Conservation (phyloP, 2,329 filamentous ascomycete genomes). For the Pezicula rhizophila region DNA sequence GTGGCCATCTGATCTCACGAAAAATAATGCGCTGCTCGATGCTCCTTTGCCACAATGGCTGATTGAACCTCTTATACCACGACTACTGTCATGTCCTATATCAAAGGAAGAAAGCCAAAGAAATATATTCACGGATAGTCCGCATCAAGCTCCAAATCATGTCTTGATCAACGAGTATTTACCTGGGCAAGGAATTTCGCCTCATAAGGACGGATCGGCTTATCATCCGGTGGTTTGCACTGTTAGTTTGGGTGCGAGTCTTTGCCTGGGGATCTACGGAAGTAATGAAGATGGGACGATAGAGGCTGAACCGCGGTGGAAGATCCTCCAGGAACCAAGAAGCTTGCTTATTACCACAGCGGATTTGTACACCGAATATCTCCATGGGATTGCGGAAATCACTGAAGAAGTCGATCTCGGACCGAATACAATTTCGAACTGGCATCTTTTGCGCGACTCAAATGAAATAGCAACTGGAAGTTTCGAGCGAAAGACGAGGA, state of each 20-base stretch:
- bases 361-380: constrained; percentile 60
- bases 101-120: constrained; percentile 20
- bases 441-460: constrained; percentile 54
- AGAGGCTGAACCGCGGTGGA: constrained; percentile 42
- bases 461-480: constrained; percentile 42
- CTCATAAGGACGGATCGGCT: constrained; percentile 86
- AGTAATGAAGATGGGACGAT: constrained; percentile 57
- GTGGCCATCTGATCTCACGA: constrained; percentile 77
- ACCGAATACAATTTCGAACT: constrained; percentile 61
- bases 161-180: constrained; percentile 90
- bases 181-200: constrained; percentile 89
- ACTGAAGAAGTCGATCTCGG: constrained; percentile 60
- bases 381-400: constrained; percentile 69
- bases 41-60: constrained; percentile 73
- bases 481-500: constrained; percentile 53
- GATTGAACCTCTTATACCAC: constrained; percentile 59
- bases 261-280: constrained; percentile 72
- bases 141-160: constrained; percentile 77
- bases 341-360: constrained; percentile 71
- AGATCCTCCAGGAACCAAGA: constrained; percentile 75
- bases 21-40: constrained; percentile 67
- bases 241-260: constrained; percentile 71
- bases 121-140: constrained; percentile 55
- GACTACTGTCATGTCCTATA: constrained; percentile 45
- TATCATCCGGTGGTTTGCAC: constrained; percentile 89